Evolutionary conservation across 2,329 filamentous ascomycete genomes (phyloP).

Genomic region (Aspergillus pseudoterreus): DNA sequence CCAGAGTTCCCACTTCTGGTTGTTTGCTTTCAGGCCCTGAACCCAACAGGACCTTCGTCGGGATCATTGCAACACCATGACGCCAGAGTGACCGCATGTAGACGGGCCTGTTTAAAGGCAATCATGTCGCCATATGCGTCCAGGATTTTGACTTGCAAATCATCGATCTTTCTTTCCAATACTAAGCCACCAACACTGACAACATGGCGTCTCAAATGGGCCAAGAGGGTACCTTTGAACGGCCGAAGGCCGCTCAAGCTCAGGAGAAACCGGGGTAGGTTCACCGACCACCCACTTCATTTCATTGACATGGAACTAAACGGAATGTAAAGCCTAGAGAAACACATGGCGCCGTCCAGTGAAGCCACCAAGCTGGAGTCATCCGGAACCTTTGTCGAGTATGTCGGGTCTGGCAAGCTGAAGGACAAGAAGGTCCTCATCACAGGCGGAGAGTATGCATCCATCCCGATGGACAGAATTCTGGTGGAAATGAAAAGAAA

Average conservation of each 20-base stretch:
- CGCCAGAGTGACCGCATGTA: slow-evolving; percentile 19
- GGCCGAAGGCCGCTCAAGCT: slow-evolving; percentile 18
- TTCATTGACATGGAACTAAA: background rate
- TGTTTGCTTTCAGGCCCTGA: too few species aligned
- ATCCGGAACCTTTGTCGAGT: slow-evolving; percentile 28
- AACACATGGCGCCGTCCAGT: slow-evolving; percentile 22
- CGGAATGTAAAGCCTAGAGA: background rate
- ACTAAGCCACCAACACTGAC: background rate
- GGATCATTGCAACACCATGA: slow-evolving; percentile 18
- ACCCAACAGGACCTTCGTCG: background rate
- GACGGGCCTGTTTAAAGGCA: background rate
- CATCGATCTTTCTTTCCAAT: too few species aligned
- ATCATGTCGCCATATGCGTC: background rate
- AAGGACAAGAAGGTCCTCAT: slow-evolving; percentile 51
- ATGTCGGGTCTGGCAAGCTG: slow-evolving; percentile 48
- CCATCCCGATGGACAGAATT: background rate
- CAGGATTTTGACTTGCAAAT: too few species aligned
- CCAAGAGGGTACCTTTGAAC: slow-evolving; percentile 21
- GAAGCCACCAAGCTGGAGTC: slow-evolving; percentile 33
- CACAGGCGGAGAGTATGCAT: slow-evolving; percentile 52
- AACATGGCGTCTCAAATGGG: slow-evolving; percentile 22
- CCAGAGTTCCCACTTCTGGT: too few species aligned
- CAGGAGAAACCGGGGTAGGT: slow-evolving; percentile 27
- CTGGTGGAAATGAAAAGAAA: background rate
- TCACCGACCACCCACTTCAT: background rate